Evolutionary conservation across 176 grass and related monocot genomes (phyloP).

Genomic region (Alopecurus myosuroides): DNA sequence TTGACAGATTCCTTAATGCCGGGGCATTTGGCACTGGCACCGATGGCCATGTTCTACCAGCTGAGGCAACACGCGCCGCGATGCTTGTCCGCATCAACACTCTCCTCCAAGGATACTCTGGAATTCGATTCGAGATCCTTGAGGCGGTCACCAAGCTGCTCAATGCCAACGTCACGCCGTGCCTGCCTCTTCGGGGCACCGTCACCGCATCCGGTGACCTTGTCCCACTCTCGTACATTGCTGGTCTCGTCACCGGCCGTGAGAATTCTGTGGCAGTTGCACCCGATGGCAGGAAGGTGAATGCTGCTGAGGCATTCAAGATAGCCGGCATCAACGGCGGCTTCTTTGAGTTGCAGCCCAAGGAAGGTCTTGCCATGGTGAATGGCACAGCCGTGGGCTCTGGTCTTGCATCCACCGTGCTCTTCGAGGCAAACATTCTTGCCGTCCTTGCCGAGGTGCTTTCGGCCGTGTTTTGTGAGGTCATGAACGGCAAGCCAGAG

Average conservation of each 20-base stretch:
- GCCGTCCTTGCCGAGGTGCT: slow-evolving; percentile 63
- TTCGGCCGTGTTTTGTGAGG: slow-evolving; percentile 73
- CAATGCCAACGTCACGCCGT: slow-evolving; percentile 40
- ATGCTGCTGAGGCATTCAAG: slow-evolving; percentile 52
- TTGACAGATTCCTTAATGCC: slow-evolving; percentile 28
- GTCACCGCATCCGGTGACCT: slow-evolving; percentile 41
- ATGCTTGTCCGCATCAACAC: slow-evolving; percentile 68
- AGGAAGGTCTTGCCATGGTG: slow-evolving; percentile 80
- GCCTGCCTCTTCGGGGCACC: slow-evolving; percentile 49
- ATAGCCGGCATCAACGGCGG: slow-evolving; percentile 37
- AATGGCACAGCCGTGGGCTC: slow-evolving; percentile 91
- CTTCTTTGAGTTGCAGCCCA: slow-evolving; percentile 72
- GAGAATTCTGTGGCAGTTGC: slow-evolving; percentile 33
- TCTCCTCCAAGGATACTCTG: slow-evolving; percentile 52
- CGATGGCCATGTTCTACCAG: slow-evolving; percentile 27
- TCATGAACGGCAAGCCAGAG: slow-evolving; percentile 48
- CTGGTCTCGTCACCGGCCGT: slow-evolving; percentile 43
- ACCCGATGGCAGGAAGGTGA: slow-evolving; percentile 40
- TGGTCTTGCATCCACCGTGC: slow-evolving; percentile 63
- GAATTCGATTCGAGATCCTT: slow-evolving; percentile 57
- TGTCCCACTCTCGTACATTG: slow-evolving; percentile 54
- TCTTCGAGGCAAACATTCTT: slow-evolving; percentile 78
- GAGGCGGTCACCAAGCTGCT: slow-evolving; percentile 45
- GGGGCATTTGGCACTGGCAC: slow-evolving; percentile 38
- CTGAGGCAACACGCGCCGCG: slow-evolving; percentile 36